Base-by-base conservation (phyloP, 2,329 filamentous ascomycete species). In the Rhexocercosporidium sp. region DNA sequence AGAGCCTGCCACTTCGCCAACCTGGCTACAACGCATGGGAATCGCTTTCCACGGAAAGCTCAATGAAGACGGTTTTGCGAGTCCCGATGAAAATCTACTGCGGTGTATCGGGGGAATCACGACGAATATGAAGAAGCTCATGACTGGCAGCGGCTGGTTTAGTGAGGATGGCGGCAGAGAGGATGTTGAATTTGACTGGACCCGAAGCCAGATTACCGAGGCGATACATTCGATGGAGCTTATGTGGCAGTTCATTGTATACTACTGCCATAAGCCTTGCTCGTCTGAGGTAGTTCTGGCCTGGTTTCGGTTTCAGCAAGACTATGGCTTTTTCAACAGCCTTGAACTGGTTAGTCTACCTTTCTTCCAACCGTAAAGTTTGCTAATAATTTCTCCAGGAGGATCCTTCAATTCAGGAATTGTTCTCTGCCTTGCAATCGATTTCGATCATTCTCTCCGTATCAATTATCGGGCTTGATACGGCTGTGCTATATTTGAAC, bases 271-370 rank as follows among this genome's bases (percentile, higher is more conserved):
- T 56, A 86, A 92, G 72, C 82, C 88, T 14, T 82, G 88, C 18
- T 63, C 61, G 3, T 83, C 86, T 20, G 81, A 84, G 16, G 78
- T 89, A 7, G 83, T 94, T 20, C 81, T 87, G 46, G 83, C 86
- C 70, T 97, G 93, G 93, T 93, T 94, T 73, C 81, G 84, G n/a
- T 80, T 94, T 59, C 89, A 94, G 83, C 82, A 85, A 49, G 82
- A 86, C 16, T 89, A 87, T 74, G 81, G 80, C 60, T 97, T 96
- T 75, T 85, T 97, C 70, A 86, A 90, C 66, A 81, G 83, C 11
- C 82, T 94, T 57, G 79, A 83, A 67, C 80, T 82, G 62, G 86
- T 90, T 79, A 44, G 69, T 39, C 11, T 27, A 25, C 62, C 27
- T 66, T 39, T 39, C 22, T 31, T 51, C n/a, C 11, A n/a, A 34